phyloP scores from a whole-genome alignment of 2,329 filamentous ascomycete genomes.

The Fusarium mundagurra region DNA sequence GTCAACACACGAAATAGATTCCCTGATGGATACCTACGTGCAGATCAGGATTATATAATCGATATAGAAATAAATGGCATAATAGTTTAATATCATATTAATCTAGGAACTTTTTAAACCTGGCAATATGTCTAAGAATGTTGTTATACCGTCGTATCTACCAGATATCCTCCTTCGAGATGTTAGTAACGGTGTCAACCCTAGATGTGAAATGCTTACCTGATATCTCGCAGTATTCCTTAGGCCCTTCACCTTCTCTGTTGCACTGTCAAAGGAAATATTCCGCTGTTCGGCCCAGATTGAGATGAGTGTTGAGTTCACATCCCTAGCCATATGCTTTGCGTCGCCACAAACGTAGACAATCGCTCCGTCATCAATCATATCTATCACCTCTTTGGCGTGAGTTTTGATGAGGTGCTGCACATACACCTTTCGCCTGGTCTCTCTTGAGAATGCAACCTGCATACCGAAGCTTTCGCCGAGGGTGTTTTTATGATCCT shows the following conservation, averaged over 20 bases:
- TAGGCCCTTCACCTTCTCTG: neutral
- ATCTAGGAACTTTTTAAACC: accelerated
- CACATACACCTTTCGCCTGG: neutral
- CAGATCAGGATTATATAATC: neutral
- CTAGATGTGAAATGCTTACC: neutral
- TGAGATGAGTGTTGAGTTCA: neutral
- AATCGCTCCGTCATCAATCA: neutral
- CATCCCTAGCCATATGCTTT: neutral
- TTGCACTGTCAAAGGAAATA: accelerated
- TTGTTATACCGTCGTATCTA: accelerated
- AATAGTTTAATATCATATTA: too few species aligned
- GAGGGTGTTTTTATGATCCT: neutral
- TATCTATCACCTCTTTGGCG: neutral
- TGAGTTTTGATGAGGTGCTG: neutral
- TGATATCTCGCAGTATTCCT: neutral
- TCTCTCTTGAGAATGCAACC: neutral
- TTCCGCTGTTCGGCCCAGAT: neutral
- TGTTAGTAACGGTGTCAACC: neutral
- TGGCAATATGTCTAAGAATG: accelerated
- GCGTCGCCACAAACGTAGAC: neutral
- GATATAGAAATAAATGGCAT: accelerated
- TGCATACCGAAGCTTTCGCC: neutral
- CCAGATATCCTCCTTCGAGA: neutral
- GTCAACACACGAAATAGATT: neutral
- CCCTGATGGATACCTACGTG: neutral